Conservation (phyloP, 805 yeast genomes). For the Teunomyces pallodes region DNA sequence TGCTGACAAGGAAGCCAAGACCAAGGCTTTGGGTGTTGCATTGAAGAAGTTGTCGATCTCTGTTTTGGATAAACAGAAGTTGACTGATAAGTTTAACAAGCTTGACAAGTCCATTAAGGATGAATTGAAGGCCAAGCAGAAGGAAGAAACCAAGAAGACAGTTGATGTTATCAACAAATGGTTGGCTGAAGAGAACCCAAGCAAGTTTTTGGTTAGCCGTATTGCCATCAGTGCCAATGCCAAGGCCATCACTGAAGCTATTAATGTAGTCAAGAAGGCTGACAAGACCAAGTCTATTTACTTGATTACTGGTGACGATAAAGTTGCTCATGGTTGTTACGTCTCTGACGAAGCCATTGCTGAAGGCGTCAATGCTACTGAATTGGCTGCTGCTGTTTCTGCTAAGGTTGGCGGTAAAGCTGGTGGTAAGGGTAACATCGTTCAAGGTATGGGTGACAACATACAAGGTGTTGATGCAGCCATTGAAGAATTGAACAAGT, state of each 20-base stretch:
- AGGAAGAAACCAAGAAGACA: constrained; percentile 80
- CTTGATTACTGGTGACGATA: constrained; percentile 72
- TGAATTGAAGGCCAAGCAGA: constrained; percentile 81
- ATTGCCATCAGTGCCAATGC: constrained; percentile 77
- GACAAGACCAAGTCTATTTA: constrained; percentile 73
- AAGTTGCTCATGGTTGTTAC: constrained; percentile 95
- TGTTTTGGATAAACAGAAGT: constrained; percentile 71
- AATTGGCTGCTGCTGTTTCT: constrained; percentile 69
- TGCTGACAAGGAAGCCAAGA: constrained; percentile 70
- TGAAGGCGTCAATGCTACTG: constrained; percentile 72
- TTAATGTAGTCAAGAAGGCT: constrained; percentile 76
- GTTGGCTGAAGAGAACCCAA: constrained; percentile 50
- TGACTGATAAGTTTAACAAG: constrained; percentile 70
- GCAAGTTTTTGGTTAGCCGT: constrained; percentile 63
- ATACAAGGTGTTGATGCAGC: constrained; percentile 70
- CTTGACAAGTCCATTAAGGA: constrained; percentile 87
- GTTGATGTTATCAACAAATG: constrained; percentile 71
- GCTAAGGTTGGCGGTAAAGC: constrained; percentile 89
- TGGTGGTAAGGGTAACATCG: constrained; percentile 96
- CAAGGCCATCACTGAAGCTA: constrained; percentile 91
- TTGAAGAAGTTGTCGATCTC: constrained; percentile 82
- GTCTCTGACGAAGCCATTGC: constrained; percentile 67
- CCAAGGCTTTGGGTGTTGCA: constrained; percentile 81
- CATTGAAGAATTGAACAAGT: constrained; percentile 61
- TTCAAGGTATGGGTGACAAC: constrained; percentile 96